Base-by-base conservation (phyloP, 208 protist genomes). In the Vickermania ingenoplastis region DNA sequence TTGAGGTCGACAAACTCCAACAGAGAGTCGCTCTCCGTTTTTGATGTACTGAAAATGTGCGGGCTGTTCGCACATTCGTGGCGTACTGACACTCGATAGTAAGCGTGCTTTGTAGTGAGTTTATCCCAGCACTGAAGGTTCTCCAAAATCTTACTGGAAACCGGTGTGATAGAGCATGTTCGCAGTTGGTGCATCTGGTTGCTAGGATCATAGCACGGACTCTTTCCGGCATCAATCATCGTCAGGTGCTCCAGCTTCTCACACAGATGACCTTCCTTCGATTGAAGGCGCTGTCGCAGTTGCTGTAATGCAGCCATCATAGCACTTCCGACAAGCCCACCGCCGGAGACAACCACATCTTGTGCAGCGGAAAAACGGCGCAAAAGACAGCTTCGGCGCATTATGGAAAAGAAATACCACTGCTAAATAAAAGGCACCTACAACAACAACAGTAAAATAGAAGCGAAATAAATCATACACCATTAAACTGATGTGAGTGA, bases 71-170 rank as follows among this genome's bases (percentile, higher is more conserved):
- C 75, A 53, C 88, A 70, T 63, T 93, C 86, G 65, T 93, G 86
- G 3, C 86, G 86, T 49, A 93, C 61, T 1, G 86, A 79, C 23
- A 93, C 90, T 50, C 86, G 82, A 64, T 93, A 93, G 70, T 89
- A 93, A 2, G 83, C 67, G 59, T 93, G 86, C 66, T 90, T 90
- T 49, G 82, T 93, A 27, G 67, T 73, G 29, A 93, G 67, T 21
- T 63, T 63, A 17, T 57, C 36, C 86, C 86, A 93, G 25, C 67
- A 79, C 17, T 72, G 74, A 23, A 93, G 69, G 62, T 80, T 90
- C 61, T 93, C 86, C 21, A 93, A 41, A 28, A 93, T 81, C 50
- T 79, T 83, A 71, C 83, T 90, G 0, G 81, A 82, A 3, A 93
- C 86, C 0, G 86, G 86, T 1, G 86, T 93, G 26, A 93, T 71